A percentile compares a stretch with the other conserved stretches of the same genome.
Evolutionary conservation across 2,329 filamentous ascomycete genomes (phyloP).

Genomic region (Xylariaceae sp.): DNA sequence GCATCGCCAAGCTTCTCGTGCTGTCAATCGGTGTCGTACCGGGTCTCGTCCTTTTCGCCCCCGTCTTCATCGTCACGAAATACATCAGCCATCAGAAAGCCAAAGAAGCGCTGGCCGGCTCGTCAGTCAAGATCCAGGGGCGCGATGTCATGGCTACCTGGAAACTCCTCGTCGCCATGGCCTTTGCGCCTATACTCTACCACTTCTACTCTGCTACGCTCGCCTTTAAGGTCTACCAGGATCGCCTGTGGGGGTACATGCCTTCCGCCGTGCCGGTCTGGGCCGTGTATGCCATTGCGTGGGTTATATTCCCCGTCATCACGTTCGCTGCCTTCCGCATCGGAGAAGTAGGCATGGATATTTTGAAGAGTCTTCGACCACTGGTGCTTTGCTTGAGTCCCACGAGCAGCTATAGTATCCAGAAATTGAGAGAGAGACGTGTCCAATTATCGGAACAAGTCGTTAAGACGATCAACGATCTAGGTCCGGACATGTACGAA

Average conservation of each 20-base stretch:
- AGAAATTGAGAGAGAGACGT: constrained; percentile 69
- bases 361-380: constrained; percentile 88
- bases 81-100: constrained; percentile 79
- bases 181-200: constrained; percentile 77
- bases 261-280: constrained; percentile 78
- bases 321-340: constrained; percentile 93
- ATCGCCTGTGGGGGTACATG: constrained; percentile 77
- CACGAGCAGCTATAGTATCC: constrained; percentile 76
- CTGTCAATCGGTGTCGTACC: constrained; percentile 80
- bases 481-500: constrained; percentile 95
- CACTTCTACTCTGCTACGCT: constrained; percentile 74
- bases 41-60: constrained; percentile 80
- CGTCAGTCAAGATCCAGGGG: constrained; percentile 82
- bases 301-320: constrained; percentile 78
- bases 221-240: constrained; percentile 73
- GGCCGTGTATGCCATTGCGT: constrained; percentile 68
- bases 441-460: constrained; percentile 75
- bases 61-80: constrained; percentile 81
- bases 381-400: constrained; percentile 82
- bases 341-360: constrained; percentile 98
- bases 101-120: constrained; percentile 76
- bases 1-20: constrained; percentile 70
- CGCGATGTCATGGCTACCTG: constrained; percentile 90
- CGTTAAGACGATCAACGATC: constrained; percentile 87
- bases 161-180: constrained; percentile 87